Conservation (phyloP, 2,329 filamentous ascomycete genomes). For the Cladophialophora yegresii region DNA sequence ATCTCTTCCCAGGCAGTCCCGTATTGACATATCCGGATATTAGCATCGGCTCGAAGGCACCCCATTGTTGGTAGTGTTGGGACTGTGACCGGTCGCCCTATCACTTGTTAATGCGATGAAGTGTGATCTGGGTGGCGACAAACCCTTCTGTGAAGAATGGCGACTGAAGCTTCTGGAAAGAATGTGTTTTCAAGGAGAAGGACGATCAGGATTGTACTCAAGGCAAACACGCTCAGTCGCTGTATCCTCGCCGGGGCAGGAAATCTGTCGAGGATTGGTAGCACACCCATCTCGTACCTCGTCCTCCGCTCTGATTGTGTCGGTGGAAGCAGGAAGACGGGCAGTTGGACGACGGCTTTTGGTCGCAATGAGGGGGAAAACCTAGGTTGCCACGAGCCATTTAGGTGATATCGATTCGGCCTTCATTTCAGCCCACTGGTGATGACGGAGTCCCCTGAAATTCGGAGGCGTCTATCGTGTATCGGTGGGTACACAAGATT, state of each 20-base stretch:
- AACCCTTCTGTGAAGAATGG: conserved; percentile 17
- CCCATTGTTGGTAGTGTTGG: conserved; percentile 32
- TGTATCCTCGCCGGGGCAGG: conserved; percentile 30
- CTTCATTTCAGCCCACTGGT: neutral
- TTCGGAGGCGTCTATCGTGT: conserved; percentile 17
- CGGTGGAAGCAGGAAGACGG: conserved; percentile 12
- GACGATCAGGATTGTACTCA: conserved; percentile 22
- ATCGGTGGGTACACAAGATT: conserved; percentile 20
- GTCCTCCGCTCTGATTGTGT: conserved; percentile 10
- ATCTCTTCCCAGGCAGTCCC: conserved; percentile 29
- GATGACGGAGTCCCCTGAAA: conserved; percentile 17
- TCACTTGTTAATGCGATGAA: conserved; percentile 5
- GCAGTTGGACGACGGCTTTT: neutral
- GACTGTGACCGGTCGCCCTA: conserved; percentile 23
- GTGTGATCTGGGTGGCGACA: neutral
- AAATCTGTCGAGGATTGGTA: conserved; percentile 25
- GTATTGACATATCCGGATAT: conserved; percentile 31
- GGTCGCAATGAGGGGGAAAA: conserved; percentile 2
- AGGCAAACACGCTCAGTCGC: conserved; percentile 24
- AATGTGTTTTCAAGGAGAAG: conserved; percentile 28
- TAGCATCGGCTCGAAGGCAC: conserved; percentile 28
- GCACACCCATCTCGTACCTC: conserved; percentile 23
- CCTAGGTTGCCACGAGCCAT: conserved; percentile 8
- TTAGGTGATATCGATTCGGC: conserved; percentile 24
- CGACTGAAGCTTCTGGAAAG: conserved; percentile 18